Percentiles rank a stretch among this genome's conserved stretches.
Conservation (phyloP, 2,329 filamentous ascomycete genomes). For the Nemania serpens region DNA sequence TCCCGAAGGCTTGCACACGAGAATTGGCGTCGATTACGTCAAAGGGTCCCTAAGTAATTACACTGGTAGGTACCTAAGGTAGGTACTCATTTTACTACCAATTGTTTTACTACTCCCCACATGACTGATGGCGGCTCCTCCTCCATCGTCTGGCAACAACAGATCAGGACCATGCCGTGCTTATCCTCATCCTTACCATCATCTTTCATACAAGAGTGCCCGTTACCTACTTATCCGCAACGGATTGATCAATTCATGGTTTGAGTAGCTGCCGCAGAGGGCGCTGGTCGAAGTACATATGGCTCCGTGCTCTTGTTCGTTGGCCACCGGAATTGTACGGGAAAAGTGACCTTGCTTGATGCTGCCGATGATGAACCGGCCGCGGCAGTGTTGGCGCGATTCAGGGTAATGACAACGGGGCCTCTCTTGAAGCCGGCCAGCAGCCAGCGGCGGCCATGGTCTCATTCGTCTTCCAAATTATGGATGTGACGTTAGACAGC, state of each 20-base stretch:
- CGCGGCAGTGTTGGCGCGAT: constrained; percentile 2
- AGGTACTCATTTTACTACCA: too few relatives aligned
- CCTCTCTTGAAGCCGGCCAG: not conserved
- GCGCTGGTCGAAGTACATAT: not conserved
- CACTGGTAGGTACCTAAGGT: not conserved
- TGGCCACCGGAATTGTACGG: not conserved
- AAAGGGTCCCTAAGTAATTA: constrained; percentile 16
- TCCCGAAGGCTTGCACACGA: constrained; percentile 19
- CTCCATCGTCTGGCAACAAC: constrained; percentile 9
- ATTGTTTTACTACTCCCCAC: constrained; percentile 21
- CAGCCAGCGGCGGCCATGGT: constrained; percentile 7
- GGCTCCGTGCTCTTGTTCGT: not conserved
- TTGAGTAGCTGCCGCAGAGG: not conserved
- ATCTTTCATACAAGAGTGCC: not conserved
- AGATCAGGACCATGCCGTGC: constrained; percentile 18
- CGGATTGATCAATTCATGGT: not conserved
- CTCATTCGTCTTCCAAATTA: constrained; percentile 27
- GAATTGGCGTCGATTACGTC: constrained; percentile 21
- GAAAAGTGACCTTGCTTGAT: not conserved
- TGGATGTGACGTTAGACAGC: constrained; percentile 25
- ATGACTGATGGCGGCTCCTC: constrained; percentile 8
- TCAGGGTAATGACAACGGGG: not conserved
- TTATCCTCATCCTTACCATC: constrained; percentile 15
- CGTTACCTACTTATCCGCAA: not conserved
- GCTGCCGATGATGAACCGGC: constrained; percentile 3